Evolutionary conservation across 2,329 filamentous ascomycete genomes (phyloP).

Genomic region (Diaporthe vexans): DNA sequence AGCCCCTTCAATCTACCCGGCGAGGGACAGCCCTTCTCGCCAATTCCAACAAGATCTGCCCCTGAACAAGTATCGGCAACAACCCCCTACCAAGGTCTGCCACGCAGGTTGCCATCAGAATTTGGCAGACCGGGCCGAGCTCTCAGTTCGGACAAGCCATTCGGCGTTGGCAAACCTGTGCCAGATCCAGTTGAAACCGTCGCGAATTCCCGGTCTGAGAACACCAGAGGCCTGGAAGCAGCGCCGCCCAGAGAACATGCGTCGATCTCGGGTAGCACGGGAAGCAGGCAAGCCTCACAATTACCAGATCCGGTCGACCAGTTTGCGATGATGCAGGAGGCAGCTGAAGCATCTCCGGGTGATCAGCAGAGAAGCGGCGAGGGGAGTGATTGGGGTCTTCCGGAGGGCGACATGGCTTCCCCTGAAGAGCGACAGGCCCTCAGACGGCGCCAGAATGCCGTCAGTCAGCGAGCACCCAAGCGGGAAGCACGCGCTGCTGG

Average conservation of each 20-base stretch:
- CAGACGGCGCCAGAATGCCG: background rate
- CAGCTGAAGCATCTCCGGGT: background rate
- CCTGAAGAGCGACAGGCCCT: constrained; percentile 2
- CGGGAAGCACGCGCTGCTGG: constrained; percentile 6
- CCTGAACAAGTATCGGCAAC: background rate
- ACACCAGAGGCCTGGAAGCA: background rate
- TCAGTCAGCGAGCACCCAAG: background rate
- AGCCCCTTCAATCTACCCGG: constrained; percentile 40
- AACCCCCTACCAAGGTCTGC: background rate
- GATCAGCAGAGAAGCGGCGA: too few species aligned
- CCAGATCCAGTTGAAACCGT: constrained; percentile 1
- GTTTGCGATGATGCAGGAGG: constrained; percentile 3
- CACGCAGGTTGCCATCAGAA: background rate
- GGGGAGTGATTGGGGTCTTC: background rate
- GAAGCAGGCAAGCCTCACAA: background rate
- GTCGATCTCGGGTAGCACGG: too few species aligned
- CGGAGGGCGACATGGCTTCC: background rate
- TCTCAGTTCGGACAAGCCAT: constrained; percentile 13
- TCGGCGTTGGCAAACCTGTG: background rate
- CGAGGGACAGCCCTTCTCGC: background rate
- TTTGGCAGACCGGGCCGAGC: background rate
- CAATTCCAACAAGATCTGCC: background rate
- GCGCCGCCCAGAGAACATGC: background rate
- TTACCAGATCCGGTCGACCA: background rate
- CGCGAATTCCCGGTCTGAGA: too few species aligned